Base-by-base conservation (phyloP, 768 basidiomycete species). In the Brasilioporus rufonigricans region DNA sequence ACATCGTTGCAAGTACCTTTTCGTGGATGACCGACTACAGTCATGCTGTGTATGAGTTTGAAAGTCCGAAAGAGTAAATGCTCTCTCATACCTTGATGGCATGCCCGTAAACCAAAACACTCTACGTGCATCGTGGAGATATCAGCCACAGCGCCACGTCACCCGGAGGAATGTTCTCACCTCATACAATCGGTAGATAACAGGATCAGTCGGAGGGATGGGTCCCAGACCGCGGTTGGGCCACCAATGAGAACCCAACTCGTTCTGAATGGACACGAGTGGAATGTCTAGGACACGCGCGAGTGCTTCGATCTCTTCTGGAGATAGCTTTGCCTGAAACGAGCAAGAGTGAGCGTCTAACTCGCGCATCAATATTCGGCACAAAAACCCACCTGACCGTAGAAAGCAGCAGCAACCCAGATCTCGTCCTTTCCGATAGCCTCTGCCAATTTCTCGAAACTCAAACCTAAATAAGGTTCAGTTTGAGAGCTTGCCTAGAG, bases 121-220 rank as follows among this genome's bases (percentile, higher is more conserved):
- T 77, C 87, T 89, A 32, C 32, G 46, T 8, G 2, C 5, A 38
- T 44, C 24, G 29, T 13, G 16, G 16, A 35, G 8, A 50, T 18
- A 48, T 57, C 24, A 58, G 4, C 21, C 10, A 43, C 16, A 4
- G n/a, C 12, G 10, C 3, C 10, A 19, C 24, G 31, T 8, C 19
- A 13, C 5, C 18, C 26, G 35, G 21, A 44, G n/a, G 50, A 16
- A 29, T 7, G 13, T 53, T 71, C 38, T 57, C 14, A 86, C 87
- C 81, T 93, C 91, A 62, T 85, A 92, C 54, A 93, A 72, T 31
- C 91, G 83, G 69, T 93, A 93, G 59, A 93, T 76, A 21, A 91
- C 81, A 23, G 90, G 90, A 59, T 92, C 90, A 1, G 80, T 83
- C 1, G 90, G 91, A 1, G 88, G 87, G 51, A 82, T 75, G 3